These are phyloP conservation scores for Penicillium sp. DNA, from an alignment of 2,329 filamentous ascomycete species.

Conservation along the genomic window DNA sequence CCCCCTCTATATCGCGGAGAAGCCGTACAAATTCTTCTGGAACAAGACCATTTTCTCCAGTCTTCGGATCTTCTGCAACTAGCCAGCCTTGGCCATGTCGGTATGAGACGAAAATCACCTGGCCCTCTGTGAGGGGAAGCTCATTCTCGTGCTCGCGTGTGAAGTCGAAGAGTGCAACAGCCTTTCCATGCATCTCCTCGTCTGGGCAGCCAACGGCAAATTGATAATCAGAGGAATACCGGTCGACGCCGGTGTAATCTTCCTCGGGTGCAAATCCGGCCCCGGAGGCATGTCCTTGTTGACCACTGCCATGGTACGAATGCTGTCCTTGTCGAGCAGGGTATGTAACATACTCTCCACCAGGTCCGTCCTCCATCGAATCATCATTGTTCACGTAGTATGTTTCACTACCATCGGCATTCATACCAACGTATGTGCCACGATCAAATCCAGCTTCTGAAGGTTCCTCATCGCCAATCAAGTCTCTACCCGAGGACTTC, in stretches of 20 bases:
- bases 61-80: slow-evolving; percentile 93
- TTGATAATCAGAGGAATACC: slow-evolving; percentile 89
- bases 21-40: slow-evolving; percentile 96
- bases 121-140: slow-evolving; percentile 86
- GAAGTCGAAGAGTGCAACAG: slow-evolving; percentile 94
- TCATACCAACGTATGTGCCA: slow-evolving; percentile 69
- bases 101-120: slow-evolving; percentile 96
- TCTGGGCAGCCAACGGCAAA: slow-evolving; percentile 95
- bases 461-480: slow-evolving; percentile 37
- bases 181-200: slow-evolving; percentile 97
- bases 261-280: slow-evolving; percentile 46
- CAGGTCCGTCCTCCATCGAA: slow-evolving; percentile 67
- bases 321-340: slow-evolving; percentile 67
- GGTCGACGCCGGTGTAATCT: slow-evolving; percentile 63
- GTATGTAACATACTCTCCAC: slow-evolving; percentile 81
- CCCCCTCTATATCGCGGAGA: slow-evolving; percentile 89
- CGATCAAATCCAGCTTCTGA: slow-evolving; percentile 49
- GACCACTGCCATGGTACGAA: slow-evolving; percentile 50
- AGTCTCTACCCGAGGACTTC: slow-evolving; percentile 59
- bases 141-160: slow-evolving; percentile 96
- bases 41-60: slow-evolving; percentile 89
- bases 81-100: slow-evolving; percentile 96
- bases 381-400: slow-evolving; percentile 74
- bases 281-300: slow-evolving; percentile 39
- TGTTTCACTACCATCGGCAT: slow-evolving; percentile 72